phyloP scores from a whole-genome alignment of 768 basidiomycete genomes.

The Auriscalpium microsporum region DNA sequence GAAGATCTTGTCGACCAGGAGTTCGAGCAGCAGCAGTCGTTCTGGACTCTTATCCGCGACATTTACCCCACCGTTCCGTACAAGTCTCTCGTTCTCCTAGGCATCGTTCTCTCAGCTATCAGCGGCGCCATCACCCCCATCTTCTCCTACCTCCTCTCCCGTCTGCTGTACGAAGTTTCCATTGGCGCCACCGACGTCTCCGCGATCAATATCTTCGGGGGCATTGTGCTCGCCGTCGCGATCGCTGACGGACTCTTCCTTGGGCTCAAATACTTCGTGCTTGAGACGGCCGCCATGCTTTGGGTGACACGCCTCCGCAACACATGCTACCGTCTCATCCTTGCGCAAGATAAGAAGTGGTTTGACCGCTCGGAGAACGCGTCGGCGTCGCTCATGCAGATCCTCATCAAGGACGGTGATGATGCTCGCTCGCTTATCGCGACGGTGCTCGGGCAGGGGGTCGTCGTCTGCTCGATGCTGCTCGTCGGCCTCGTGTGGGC shows the following conservation, averaged over 20 bases:
- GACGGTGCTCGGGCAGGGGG: conserved; percentile 58
- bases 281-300: conserved; percentile 63
- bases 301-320: conserved; percentile 70
- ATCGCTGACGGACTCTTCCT: conserved; percentile 68
- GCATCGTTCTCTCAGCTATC: conserved; percentile 57
- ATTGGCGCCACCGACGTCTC: conserved; percentile 54
- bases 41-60: conserved; percentile 41
- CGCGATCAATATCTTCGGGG: conserved; percentile 62
- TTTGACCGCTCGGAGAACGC: conserved; percentile 66
- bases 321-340: conserved; percentile 44
- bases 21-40: conserved; percentile 21
- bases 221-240: conserved; percentile 64
- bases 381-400: conserved; percentile 56
- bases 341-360: conserved; percentile 79
- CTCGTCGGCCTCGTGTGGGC: conserved; percentile 85
- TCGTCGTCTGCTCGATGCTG: conserved; percentile 78
- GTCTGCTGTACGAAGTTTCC: conserved; percentile 69
- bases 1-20: conserved; percentile 7
- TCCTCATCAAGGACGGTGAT: conserved; percentile 81
- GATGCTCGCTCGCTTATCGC: conserved; percentile 76
- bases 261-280: conserved; percentile 69
- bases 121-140: conserved; percentile 85
- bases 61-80: conserved; percentile 67
- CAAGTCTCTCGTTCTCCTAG: conserved; percentile 63
- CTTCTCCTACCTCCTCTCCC: conserved; percentile 85